Percentiles rank a stretch among this genome's conserved stretches.
Conservation (phyloP, 2,329 filamentous ascomycete genomes). For the Colletotrichum spinosum region DNA sequence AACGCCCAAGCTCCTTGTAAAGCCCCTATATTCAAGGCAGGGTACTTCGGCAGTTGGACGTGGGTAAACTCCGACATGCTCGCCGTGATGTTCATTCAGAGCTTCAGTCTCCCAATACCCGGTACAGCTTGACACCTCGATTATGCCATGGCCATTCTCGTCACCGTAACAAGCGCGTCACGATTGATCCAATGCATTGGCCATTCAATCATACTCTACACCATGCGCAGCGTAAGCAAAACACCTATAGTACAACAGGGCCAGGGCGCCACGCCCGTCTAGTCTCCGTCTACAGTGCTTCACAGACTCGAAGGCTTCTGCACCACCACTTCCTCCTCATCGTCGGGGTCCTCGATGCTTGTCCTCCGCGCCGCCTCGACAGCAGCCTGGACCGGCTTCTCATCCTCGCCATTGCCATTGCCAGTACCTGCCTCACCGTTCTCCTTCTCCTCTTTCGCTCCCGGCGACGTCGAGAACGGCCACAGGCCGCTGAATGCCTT, state of each 20-base stretch:
- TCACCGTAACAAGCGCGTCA: not conserved
- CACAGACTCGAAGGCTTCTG: conserved; percentile 32
- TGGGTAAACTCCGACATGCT: not conserved
- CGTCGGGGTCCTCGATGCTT: conserved; percentile 70
- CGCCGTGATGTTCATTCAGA: not conserved
- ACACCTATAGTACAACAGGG: conserved; percentile 36
- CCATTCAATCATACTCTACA: conserved; percentile 33
- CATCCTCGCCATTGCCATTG: conserved; percentile 51
- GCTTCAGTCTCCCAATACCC: not conserved
- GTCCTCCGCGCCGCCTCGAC: conserved; percentile 66
- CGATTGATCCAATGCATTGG: conserved; percentile 3
- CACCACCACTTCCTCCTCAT: conserved; percentile 59
- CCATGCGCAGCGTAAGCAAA: conserved; percentile 30
- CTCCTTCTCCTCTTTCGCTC: conserved; percentile 50
- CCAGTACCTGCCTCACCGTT: conserved; percentile 40
- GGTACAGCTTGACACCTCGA: not conserved
- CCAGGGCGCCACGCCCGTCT: conserved; percentile 1
- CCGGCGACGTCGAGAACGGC: conserved; percentile 59
- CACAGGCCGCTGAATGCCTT: conserved; percentile 64
- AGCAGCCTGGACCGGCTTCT: conserved; percentile 56
- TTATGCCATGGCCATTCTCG: not conserved
- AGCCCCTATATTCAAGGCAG: no score
- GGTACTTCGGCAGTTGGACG: no score
- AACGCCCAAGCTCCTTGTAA: conserved; percentile 11
- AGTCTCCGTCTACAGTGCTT: conserved; percentile 20